Percentiles rank a stretch among this genome's conserved stretches.
Conservation (phyloP, 2,329 filamentous ascomycete genomes). For the Diatrype stigma region DNA sequence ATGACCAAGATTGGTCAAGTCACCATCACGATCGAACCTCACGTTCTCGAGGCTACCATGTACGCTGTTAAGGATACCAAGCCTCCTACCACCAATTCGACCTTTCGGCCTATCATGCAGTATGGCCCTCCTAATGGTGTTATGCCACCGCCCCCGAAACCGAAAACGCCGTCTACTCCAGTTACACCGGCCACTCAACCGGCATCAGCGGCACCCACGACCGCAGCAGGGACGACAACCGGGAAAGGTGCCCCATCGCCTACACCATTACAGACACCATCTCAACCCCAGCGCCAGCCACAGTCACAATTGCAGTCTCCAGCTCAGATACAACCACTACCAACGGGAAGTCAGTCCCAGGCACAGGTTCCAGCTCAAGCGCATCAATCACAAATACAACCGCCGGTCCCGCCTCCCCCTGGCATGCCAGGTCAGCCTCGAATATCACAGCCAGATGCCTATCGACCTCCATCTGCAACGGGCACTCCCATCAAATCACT, state of each 20-base stretch:
- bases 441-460: slow-evolving; percentile 7
- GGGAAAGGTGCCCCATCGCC: slow-evolving; percentile 1
- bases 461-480: slow-evolving; percentile 9
- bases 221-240: slow-evolving; percentile 1
- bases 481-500: slow-evolving; percentile 12
- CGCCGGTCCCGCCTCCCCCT: not conserved
- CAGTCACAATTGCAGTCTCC: slow-evolving; percentile 14
- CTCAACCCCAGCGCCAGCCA: slow-evolving; percentile 6
- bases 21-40: slow-evolving; percentile 73
- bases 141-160: slow-evolving; percentile 51
- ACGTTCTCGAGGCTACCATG: slow-evolving; percentile 73
- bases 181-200: slow-evolving; percentile 11
- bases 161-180: slow-evolving; percentile 26
- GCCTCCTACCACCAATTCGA: slow-evolving; percentile 32
- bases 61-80: slow-evolving; percentile 66
- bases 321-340: slow-evolving; percentile 13
- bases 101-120: slow-evolving; percentile 55
- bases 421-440: slow-evolving; percentile 1
- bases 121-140: slow-evolving; percentile 61
- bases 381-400: slow-evolving; percentile 7
- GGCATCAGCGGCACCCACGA: slow-evolving; percentile 3
- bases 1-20: slow-evolving; percentile 72
- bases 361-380: slow-evolving; percentile 10
- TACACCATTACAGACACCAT: slow-evolving; percentile 8
- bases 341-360: slow-evolving; percentile 9